phyloP scores from a whole-genome alignment of 305 asterid species.

The Fraxinus angustifolia region DNA sequence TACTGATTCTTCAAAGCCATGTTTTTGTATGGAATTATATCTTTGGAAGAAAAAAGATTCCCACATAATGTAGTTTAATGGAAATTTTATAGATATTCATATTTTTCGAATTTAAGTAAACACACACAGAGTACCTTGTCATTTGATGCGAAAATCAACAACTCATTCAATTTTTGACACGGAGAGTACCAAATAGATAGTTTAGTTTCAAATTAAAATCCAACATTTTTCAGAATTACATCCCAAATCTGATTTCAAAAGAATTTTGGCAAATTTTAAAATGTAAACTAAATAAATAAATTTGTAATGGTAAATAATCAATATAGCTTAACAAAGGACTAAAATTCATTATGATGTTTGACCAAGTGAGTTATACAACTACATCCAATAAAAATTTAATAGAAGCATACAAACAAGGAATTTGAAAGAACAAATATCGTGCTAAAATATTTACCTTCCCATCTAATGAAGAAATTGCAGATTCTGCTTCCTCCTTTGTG shows the following conservation, averaged over 20 bases:
- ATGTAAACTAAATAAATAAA: not conserved
- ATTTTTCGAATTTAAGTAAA: not conserved
- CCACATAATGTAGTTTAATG: not conserved
- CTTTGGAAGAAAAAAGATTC: not conserved
- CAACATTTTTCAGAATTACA: not conserved
- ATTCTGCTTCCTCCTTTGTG: conserved; percentile 78
- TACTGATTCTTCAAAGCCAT: not conserved
- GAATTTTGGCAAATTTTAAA: not conserved
- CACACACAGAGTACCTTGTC: not conserved
- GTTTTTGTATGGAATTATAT: not conserved
- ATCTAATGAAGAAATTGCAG: conserved; percentile 58
- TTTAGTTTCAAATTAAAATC: not conserved
- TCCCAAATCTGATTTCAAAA: not conserved
- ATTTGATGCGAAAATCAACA: not conserved
- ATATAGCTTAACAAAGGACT: not conserved
- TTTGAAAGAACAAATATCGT: not conserved
- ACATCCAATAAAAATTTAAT: conserved; percentile 2
- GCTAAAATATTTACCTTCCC: conserved; percentile 54
- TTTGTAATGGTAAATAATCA: not conserved
- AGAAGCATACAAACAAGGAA: not conserved
- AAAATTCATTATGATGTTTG: not conserved
- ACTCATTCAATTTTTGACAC: not conserved
- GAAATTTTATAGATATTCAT: not conserved
- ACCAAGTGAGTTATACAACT: conserved; percentile 13
- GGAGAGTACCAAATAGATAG: not conserved